A percentile compares a stretch with the other conserved stretches of the same genome.
Conservation (phyloP, 208 protist genomes). For the Naegleria fowleri region DNA sequence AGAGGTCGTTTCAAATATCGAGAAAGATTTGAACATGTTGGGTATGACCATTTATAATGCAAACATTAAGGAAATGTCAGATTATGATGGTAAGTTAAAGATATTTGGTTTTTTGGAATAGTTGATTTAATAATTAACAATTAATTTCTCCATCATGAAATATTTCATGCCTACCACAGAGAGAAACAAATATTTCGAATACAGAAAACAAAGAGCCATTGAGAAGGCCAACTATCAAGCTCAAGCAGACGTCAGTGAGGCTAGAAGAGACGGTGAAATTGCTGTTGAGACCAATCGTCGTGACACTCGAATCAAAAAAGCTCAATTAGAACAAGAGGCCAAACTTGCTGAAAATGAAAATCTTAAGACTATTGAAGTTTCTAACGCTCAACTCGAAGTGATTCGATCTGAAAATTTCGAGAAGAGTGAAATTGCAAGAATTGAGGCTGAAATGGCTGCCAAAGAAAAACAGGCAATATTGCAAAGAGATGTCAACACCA, state of each 20-base stretch:
- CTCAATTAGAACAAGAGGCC: not conserved
- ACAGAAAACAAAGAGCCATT: not conserved
- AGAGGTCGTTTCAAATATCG: not conserved
- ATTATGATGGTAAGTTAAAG: not conserved
- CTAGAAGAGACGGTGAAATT: not conserved
- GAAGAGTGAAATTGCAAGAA: not conserved
- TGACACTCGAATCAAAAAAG: not conserved
- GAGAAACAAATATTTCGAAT: not conserved
- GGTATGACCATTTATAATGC: conserved; percentile 10
- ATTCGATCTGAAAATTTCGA: not conserved
- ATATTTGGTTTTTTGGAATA: too few relatives aligned
- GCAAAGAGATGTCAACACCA: not conserved
- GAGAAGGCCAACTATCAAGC: not conserved
- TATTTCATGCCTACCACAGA: too few relatives aligned
- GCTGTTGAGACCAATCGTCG: not conserved
- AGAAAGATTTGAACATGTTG: conserved; percentile 2
- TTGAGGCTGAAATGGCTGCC: not conserved
- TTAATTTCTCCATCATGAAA: too few relatives aligned
- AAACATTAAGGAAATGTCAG: conserved; percentile 10
- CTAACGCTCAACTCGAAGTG: not conserved
- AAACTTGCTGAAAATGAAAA: not conserved
- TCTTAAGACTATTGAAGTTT: not conserved
- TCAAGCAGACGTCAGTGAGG: not conserved
- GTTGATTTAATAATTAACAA: too few relatives aligned
- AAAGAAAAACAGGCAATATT: not conserved